These are phyloP conservation scores for Coemansia sp. DNA, from an alignment of 192 early-diverging fungal species.

Conservation along the genomic window DNA sequence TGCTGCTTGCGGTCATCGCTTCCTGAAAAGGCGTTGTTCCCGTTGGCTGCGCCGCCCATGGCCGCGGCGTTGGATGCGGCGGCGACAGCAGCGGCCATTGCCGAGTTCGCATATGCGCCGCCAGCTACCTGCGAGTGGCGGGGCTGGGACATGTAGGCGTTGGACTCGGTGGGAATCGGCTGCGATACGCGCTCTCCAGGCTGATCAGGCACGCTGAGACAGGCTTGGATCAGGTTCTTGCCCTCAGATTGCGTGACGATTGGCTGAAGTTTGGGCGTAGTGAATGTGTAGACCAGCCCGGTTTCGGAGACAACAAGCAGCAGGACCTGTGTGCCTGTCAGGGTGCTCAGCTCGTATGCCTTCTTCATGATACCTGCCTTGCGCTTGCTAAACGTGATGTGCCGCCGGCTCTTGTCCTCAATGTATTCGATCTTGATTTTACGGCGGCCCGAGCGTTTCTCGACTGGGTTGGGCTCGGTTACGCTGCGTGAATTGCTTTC, in stretches of 20 bases:
- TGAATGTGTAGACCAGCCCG: constrained; percentile 93
- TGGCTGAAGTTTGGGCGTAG: constrained; percentile 91
- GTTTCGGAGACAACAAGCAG: constrained; percentile 93
- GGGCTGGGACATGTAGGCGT: constrained; percentile 56
- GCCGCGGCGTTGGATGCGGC: constrained; percentile 25
- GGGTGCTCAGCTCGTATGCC: constrained; percentile 90
- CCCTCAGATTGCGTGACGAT: constrained; percentile 90
- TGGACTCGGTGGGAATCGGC: constrained; percentile 54
- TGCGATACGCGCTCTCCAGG: constrained; percentile 45
- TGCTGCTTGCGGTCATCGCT: constrained; percentile 43
- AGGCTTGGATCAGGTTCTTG: constrained; percentile 90
- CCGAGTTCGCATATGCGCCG: constrained; percentile 2
- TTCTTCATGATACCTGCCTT: constrained; percentile 99
- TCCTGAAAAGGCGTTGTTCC: not conserved
- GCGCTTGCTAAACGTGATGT: constrained; percentile 94
- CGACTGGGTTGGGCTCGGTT: constrained; percentile 12
- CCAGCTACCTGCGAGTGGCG: constrained; percentile 22
- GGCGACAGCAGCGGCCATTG: constrained; percentile 23
- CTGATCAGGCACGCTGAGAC: constrained; percentile 85
- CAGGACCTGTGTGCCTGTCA: constrained; percentile 94
- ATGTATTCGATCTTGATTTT: constrained; percentile 98
- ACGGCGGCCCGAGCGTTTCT: constrained; percentile 79
- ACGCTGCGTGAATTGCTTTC: constrained; percentile 55
- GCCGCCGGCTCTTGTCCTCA: constrained; percentile 88
- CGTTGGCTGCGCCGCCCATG: constrained; percentile 17